Conservation (phyloP, 495 filamentous ascomycete species). For the Podospora anserina region DNA sequence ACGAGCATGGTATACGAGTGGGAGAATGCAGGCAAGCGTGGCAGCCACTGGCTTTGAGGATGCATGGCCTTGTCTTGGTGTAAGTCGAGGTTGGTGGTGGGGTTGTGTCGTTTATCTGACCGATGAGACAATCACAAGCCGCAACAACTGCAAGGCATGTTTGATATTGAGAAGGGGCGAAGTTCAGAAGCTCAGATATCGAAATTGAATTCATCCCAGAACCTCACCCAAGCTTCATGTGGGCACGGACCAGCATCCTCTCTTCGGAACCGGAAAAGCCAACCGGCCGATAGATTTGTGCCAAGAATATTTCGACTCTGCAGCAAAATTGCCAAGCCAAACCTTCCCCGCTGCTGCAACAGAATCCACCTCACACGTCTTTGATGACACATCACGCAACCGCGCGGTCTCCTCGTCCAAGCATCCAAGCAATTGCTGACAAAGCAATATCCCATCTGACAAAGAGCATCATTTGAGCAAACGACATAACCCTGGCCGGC, state of each 20-base stretch:
- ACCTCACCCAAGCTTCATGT: too few relatives aligned
- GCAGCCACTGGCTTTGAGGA: not conserved
- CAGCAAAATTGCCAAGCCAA: not conserved
- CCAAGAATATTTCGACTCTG: not conserved
- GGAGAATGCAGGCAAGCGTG: not conserved
- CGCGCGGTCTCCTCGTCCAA: not conserved
- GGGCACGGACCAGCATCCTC: not conserved
- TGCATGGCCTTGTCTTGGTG: not conserved
- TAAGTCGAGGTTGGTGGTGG: not conserved
- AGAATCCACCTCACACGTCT: not conserved
- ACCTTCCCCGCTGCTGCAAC: not conserved
- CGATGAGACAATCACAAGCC: too few relatives aligned
- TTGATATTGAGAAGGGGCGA: too few relatives aligned
- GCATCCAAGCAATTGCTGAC: constrained; percentile 5
- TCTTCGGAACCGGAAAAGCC: not conserved
- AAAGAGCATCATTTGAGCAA: constrained; percentile 3
- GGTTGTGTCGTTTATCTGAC: not conserved
- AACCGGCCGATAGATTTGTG: not conserved
- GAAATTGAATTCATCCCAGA: too few relatives aligned
- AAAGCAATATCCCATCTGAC: constrained; percentile 10
- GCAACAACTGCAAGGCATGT: too few relatives aligned
- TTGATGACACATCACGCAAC: constrained; percentile 7
- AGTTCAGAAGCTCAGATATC: too few relatives aligned
- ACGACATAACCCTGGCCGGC: not conserved
- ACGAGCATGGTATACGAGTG: not conserved